A percentile compares a stretch with the other conserved stretches of the same genome.
Evolutionary conservation across 2,329 filamentous ascomycete genomes (phyloP).

Genomic region (Macroventuria anomochaeta): DNA sequence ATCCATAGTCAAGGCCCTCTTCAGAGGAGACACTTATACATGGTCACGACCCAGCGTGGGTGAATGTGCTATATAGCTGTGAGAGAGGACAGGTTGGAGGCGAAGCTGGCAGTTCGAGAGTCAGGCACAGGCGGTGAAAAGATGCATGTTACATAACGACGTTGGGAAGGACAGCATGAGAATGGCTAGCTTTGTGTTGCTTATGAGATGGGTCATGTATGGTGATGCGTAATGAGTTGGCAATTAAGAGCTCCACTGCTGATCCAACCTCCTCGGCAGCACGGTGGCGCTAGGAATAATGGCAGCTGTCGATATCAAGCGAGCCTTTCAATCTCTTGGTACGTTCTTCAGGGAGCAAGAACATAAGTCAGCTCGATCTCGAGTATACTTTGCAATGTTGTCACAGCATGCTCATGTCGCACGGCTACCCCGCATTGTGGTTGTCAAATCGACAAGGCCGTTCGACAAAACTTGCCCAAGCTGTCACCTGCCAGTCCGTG

Average conservation of each 20-base stretch:
- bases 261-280: constrained; percentile 20
- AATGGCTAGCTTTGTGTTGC: constrained; percentile 44
- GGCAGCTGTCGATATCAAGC: background rate
- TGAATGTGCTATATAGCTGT: constrained; percentile 1
- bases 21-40: constrained; percentile 36
- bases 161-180: constrained; percentile 29
- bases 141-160: constrained; percentile 48
- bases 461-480: constrained; percentile 3
- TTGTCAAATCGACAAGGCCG: background rate
- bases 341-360: background rate
- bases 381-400: background rate
- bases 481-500: constrained; percentile 6
- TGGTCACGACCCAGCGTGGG: constrained; percentile 30
- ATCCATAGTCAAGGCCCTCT: constrained; percentile 44
- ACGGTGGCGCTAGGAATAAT: background rate
- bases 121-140: constrained; percentile 47
- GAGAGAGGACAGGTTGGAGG: constrained; percentile 22
- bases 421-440: constrained; percentile 16
- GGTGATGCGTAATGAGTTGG: constrained; percentile 48
- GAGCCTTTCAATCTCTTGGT: no score
- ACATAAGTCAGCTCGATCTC: background rate
- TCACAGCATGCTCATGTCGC: background rate
- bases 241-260: constrained; percentile 39
- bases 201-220: constrained; percentile 39
- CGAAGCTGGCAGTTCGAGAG: constrained; percentile 31